phyloP scores from a whole-genome alignment of 805 yeast genomes.

The Clavispora asparagi region DNA sequence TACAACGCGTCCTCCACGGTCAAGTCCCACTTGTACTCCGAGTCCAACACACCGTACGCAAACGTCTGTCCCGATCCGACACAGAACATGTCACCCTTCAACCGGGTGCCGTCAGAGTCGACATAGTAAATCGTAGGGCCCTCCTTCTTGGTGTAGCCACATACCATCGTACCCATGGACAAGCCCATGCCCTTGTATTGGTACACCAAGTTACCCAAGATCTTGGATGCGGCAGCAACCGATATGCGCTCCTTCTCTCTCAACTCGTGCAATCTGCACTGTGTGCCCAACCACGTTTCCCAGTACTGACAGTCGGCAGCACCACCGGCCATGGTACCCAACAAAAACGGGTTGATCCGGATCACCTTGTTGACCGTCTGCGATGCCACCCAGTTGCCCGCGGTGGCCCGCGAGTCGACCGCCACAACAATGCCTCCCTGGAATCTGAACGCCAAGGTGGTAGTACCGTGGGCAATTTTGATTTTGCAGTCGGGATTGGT shows the following conservation, averaged over 20 bases:
- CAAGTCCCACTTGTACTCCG: slow-evolving; percentile 88
- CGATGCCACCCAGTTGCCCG: slow-evolving; percentile 97
- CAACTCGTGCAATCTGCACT: slow-evolving; percentile 91
- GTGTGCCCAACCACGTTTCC: slow-evolving; percentile 98
- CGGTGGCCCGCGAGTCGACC: slow-evolving; percentile 97
- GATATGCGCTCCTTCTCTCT: slow-evolving; percentile 92
- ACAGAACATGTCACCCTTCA: slow-evolving; percentile 91
- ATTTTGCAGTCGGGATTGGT: slow-evolving; percentile 89
- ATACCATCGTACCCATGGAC: slow-evolving; percentile 98
- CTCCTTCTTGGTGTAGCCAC: slow-evolving; percentile 93
- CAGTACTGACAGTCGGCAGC: slow-evolving; percentile 99
- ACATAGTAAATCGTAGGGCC: slow-evolving; percentile 95
- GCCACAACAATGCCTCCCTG: slow-evolving; percentile 95
- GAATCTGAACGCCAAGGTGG: slow-evolving; percentile 93
- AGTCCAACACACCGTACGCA: slow-evolving; percentile 96
- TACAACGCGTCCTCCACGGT: slow-evolving; percentile 90
- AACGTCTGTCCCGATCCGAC: slow-evolving; percentile 99
- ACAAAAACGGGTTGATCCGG: slow-evolving; percentile 87
- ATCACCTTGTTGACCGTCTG: slow-evolving; percentile 97
- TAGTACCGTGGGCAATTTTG: slow-evolving; percentile 98
- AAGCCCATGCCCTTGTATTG: slow-evolving; percentile 97
- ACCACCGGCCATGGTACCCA: slow-evolving; percentile 99
- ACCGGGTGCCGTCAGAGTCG: slow-evolving; percentile 94
- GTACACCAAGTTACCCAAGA: slow-evolving; percentile 83
- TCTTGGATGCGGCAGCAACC: slow-evolving; percentile 95